phyloP scores from a whole-genome alignment of 2,329 filamentous ascomycete species.

The Beauveria sp. region DNA sequence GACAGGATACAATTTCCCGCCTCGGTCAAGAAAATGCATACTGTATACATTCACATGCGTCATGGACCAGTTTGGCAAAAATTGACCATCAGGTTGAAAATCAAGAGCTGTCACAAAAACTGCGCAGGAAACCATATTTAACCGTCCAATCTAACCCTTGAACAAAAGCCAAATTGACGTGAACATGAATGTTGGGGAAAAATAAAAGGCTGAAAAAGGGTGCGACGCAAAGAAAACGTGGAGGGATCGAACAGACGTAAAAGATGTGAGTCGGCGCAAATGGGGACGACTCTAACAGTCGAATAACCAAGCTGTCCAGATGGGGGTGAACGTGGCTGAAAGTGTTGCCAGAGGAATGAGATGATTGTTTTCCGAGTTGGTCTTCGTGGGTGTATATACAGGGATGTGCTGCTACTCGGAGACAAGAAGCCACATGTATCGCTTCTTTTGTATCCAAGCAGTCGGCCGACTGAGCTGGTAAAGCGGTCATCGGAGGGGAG shows the following conservation, averaged over 20 bases:
- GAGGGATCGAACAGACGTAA: slow-evolving; percentile 1
- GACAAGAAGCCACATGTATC: background rate
- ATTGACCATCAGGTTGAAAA: background rate
- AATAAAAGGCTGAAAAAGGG: slow-evolving; percentile 3
- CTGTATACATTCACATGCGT: background rate
- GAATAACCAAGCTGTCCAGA: background rate
- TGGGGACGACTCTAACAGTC: background rate
- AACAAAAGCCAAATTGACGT: slow-evolving; percentile 13
- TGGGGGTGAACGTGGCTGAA: background rate
- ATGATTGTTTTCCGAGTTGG: background rate
- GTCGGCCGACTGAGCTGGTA: background rate
- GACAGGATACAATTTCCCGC: too few species aligned
- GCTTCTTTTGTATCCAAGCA: background rate
- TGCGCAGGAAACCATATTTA: background rate
- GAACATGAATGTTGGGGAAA: background rate
- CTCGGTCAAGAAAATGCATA: background rate
- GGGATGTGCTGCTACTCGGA: background rate
- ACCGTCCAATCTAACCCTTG: slow-evolving; percentile 5
- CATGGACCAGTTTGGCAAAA: background rate
- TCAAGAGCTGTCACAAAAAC: slow-evolving; percentile 9
- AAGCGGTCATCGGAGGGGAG: background rate
- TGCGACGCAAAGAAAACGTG: slow-evolving; percentile 4
- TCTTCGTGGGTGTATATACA: background rate
- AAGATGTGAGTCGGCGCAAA: background rate
- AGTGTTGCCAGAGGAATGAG: background rate